Base-by-base conservation (phyloP, 192 early-diverging fungal species). In the Chytriomyces hyalinus region DNA sequence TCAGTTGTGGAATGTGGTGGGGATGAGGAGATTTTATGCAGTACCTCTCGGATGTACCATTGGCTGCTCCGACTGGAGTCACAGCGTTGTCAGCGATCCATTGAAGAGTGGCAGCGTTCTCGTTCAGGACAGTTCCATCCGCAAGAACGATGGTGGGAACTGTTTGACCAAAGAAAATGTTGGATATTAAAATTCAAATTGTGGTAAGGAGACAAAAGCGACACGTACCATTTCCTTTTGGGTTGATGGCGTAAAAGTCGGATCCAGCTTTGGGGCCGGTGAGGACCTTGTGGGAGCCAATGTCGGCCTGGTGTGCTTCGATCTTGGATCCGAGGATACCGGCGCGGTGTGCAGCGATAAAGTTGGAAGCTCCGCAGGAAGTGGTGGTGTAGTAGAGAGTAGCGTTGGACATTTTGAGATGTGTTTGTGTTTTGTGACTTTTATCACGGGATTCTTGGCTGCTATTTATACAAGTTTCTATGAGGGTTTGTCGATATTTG, bases 121-220 rank as follows among this genome's bases (percentile, higher is more conserved):
- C 80, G 45, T 81, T 80, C 64, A 80, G 44, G n/a, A 80, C 2
- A 22, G 49, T 80, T 15, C 79, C 79, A 28, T 80, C 78, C 13
- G 44, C 78, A 15, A 80, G 63, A 10, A 80, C 79, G 17, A 80
- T 49, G 36, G 79, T 61, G 9, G 78, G 78, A 3, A 79, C 78
- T 49, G 78, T 79, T 9, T 65, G 2, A 2, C 17, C n/a, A 59
- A 15, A 2, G 17, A 22, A 59, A 15, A 2, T n/a, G 17, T 22
- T n/a, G 20, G 57, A 59, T n/a, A 1, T 15, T n/a, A 1, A 59
- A 59, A 1, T n/a, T n/a, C 15, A 59, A 59, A 59, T n/a, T 15
- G 57, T 15, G 20, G 20, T n/a, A 59, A 22, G 17, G 20, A 59
- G 28, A 36, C 0, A 22, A 59, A 36, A 36, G 28, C 28, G 28